Percentiles rank a stretch among this genome's conserved stretches.
These are phyloP conservation scores for Globisporangium viniferum DNA, from an alignment of 352 stramenopile genomes.

Conservation along the genomic window DNA sequence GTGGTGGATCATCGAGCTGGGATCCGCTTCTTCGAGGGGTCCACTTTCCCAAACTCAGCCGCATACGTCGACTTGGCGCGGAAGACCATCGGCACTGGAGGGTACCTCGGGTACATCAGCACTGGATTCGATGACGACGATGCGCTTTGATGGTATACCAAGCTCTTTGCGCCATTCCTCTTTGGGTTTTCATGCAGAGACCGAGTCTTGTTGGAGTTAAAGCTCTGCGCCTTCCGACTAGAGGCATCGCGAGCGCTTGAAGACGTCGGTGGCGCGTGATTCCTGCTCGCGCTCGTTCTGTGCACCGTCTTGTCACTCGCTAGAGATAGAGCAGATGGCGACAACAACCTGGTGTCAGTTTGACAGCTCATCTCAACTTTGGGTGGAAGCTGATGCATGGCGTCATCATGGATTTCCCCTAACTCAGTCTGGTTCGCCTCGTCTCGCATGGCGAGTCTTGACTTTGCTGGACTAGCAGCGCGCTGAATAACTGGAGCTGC, in stretches of 20 bases:
- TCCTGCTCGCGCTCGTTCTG: not conserved
- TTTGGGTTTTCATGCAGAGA: constrained; percentile 1
- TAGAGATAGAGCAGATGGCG: not conserved
- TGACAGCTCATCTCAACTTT: constrained; percentile 6
- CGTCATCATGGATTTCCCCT: not conserved
- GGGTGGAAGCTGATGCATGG: not conserved
- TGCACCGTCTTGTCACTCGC: not conserved
- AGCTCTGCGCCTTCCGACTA: not conserved
- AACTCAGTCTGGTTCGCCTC: constrained; percentile 14
- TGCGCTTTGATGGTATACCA: constrained; percentile 10
- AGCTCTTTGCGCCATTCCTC: constrained; percentile 4
- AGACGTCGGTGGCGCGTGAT: not conserved
- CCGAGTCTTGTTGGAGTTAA: not conserved
- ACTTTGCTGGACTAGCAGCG: not conserved
- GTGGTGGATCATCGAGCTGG: not conserved
- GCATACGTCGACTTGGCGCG: constrained; percentile 39
- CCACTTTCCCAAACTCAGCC: constrained; percentile 23
- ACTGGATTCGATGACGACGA: constrained; percentile 35
- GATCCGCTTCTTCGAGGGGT: not conserved
- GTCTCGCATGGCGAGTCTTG: not conserved
- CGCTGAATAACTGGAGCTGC: not conserved
- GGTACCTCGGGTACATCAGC: constrained; percentile 46
- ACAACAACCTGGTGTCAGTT: not conserved
- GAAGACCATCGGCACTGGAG: constrained; percentile 37
- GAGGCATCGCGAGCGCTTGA: not conserved